Base-by-base conservation (phyloP, 176 grass and related monocot species). In the Otatea glauca region DNA sequence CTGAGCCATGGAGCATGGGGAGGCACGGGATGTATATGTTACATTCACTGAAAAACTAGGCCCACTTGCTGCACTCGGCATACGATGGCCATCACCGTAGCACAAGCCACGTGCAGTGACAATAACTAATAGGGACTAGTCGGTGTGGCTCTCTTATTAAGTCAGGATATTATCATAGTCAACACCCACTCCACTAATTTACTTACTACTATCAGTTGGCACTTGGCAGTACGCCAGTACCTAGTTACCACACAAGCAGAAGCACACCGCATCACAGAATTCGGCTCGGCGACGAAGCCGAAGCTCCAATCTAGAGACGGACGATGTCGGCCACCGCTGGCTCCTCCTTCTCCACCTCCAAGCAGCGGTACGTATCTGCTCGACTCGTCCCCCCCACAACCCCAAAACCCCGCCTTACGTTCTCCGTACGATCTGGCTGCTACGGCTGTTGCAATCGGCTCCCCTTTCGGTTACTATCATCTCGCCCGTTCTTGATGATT, bases 241-340 rank as follows among this genome's bases (percentile, higher is more conserved):
- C 29, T 29, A 29, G 29, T 1, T 29, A 29, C 55, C 15, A 12
- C 53, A 7, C 35, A 15, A 37, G 58, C 53, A 56, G 53, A 44
- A 16, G 10, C 61, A n/a, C 48, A n/a, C 48, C 13, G 4, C 63
- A n/a, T 70, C 12, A 23, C 20, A 21, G 60, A 58, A 60, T 3
- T 25, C 53, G 3, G 32, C 65, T 25, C 53, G 3, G 32, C 65
- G 41, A 49, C 13, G 24, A 44, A 53, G 48, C 72, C 6, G 23
- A 39, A 7, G 62, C 35, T 8, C 24, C 83, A 10, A 37, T 43
- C 65, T 13, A 4, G 65, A 39, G 21, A 59, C 2, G 8, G 20
- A 10, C 65, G 25, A 86, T 86, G 84, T 60, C 65, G 17, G 53
- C 75, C 12, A 53, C 54, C 53, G 54, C 51, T 18, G 47, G 48